Evolutionary conservation across 2,329 filamentous ascomycete genomes (phyloP).

Genomic region (Botryosphaeria dothidea): DNA sequence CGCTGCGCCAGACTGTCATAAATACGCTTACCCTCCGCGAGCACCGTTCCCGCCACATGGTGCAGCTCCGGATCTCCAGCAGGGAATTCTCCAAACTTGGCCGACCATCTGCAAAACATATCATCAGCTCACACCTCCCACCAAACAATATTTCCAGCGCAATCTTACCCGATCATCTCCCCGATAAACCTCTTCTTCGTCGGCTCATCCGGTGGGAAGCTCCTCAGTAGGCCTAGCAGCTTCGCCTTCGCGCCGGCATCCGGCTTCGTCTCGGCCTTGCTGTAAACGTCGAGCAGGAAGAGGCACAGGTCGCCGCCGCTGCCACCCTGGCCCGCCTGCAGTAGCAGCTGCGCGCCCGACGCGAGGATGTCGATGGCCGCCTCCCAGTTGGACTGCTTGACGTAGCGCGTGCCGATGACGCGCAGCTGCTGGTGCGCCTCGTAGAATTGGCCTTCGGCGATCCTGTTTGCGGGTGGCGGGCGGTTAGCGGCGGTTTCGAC

Average conservation of each 20-base stretch:
- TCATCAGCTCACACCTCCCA: not conserved
- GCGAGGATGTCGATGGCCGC: conserved; percentile 86
- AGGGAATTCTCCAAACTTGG: conserved; percentile 81
- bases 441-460: conserved; percentile 90
- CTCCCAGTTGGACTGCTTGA: conserved; percentile 81
- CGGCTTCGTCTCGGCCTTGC: conserved; percentile 77
- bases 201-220: conserved; percentile 82
- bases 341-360: conserved; percentile 78
- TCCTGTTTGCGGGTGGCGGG: conserved; percentile 58
- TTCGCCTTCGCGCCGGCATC: conserved; percentile 73
- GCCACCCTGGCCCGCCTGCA: conserved; percentile 90
- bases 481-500: conserved; percentile 17
- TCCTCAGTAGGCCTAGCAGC: conserved; percentile 74
- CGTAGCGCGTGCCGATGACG: conserved; percentile 89
- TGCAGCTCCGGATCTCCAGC: conserved; percentile 93
- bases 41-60: conserved; percentile 83
- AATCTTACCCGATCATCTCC: conserved; percentile 72
- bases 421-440: conserved; percentile 98
- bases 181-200: conserved; percentile 89
- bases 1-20: not conserved
- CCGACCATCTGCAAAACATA: conserved; percentile 66
- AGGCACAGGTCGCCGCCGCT: conserved; percentile 88
- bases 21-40: conserved; percentile 66
- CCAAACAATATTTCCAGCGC: not conserved
- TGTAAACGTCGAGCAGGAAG: conserved; percentile 87